These are phyloP conservation scores for Gelatoporia subvermispora DNA, from an alignment of 768 basidiomycete genomes.

Conservation along the genomic window DNA sequence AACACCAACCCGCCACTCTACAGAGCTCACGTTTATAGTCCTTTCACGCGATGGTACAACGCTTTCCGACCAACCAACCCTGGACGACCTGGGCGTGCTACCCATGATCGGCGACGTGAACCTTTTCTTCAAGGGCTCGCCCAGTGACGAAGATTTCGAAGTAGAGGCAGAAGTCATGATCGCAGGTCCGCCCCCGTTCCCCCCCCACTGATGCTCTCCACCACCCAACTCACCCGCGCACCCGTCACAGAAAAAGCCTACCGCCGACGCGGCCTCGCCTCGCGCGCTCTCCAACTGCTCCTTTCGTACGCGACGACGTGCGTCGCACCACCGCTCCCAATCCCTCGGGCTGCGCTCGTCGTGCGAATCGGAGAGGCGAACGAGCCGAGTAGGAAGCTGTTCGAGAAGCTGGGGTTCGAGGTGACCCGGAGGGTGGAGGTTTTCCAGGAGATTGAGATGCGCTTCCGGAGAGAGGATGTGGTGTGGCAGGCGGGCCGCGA, in stretches of 20 bases:
- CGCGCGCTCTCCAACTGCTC: slow-evolving; percentile 59
- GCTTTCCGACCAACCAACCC: slow-evolving; percentile 6
- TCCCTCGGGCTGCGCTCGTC: slow-evolving; percentile 50
- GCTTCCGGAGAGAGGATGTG: slow-evolving; percentile 23
- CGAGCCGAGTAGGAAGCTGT: slow-evolving; percentile 62
- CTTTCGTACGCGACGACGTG: slow-evolving; percentile 57
- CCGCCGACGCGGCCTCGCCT: slow-evolving; percentile 64
- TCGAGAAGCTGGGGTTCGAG: slow-evolving; percentile 71
- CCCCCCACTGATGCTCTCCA: not conserved
- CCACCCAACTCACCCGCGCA: not conserved
- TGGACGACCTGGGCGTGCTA: slow-evolving; percentile 29
- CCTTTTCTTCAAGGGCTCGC: slow-evolving; percentile 67
- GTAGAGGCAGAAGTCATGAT: slow-evolving; percentile 93
- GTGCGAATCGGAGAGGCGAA: slow-evolving; percentile 72
- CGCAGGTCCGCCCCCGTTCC: slow-evolving; percentile 46
- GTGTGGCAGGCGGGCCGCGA: slow-evolving; percentile 12
- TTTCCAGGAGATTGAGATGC: slow-evolving; percentile 84
- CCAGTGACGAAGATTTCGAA: slow-evolving; percentile 39
- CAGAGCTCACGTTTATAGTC: slow-evolving; percentile 88
- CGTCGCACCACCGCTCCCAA: slow-evolving; percentile 29
- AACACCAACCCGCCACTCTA: not conserved
- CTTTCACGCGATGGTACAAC: slow-evolving; percentile 37
- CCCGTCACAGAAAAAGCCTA: slow-evolving; percentile 49
- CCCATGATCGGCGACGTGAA: slow-evolving; percentile 93
- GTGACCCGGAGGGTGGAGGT: slow-evolving; percentile 64